These are phyloP conservation scores for Thermochaetoides thermophila DNA, from an alignment of 495 filamentous ascomycete species.

Conservation along the genomic window DNA sequence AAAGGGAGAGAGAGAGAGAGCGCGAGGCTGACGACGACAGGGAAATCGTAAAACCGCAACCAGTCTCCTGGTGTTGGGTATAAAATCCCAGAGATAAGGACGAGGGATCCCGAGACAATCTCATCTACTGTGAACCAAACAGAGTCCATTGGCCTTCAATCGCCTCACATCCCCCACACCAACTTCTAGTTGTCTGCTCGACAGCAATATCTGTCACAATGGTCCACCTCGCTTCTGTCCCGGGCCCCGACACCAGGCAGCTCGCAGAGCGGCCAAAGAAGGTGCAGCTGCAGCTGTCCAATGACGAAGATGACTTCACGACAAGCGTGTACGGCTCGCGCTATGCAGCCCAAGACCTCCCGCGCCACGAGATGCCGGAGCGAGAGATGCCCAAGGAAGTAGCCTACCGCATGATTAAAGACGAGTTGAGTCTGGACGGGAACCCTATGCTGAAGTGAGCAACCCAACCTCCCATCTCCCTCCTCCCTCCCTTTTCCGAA, in stretches of 20 bases:
- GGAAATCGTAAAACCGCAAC: too few relatives aligned
- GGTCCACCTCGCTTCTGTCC: conserved; percentile 51
- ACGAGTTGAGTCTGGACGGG: conserved; percentile 79
- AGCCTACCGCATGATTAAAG: conserved; percentile 92
- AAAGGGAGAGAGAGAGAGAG: too few relatives aligned
- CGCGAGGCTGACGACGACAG: too few relatives aligned
- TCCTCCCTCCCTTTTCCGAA: neutral
- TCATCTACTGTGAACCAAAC: too few relatives aligned
- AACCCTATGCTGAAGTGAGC: conserved; percentile 77
- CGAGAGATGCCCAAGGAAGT: conserved; percentile 73
- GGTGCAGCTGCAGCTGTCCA: conserved; percentile 28
- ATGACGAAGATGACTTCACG: conserved; percentile 46
- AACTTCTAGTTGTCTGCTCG: too few relatives aligned
- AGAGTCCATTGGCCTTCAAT: too few relatives aligned
- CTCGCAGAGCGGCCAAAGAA: conserved; percentile 33
- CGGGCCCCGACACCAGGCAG: conserved; percentile 25
- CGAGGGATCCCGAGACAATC: too few relatives aligned
- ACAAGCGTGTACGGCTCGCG: conserved; percentile 72
- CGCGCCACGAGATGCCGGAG: conserved; percentile 79
- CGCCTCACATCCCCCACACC: too few relatives aligned
- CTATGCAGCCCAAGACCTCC: conserved; percentile 65
- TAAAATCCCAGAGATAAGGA: too few relatives aligned
- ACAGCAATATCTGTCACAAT: conserved; percentile 40
- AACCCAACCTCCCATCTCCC: too few relatives aligned
- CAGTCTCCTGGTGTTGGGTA: too few relatives aligned